Conservation (phyloP, 495 filamentous ascomycete genomes). For the Aspergillus indologenus region DNA sequence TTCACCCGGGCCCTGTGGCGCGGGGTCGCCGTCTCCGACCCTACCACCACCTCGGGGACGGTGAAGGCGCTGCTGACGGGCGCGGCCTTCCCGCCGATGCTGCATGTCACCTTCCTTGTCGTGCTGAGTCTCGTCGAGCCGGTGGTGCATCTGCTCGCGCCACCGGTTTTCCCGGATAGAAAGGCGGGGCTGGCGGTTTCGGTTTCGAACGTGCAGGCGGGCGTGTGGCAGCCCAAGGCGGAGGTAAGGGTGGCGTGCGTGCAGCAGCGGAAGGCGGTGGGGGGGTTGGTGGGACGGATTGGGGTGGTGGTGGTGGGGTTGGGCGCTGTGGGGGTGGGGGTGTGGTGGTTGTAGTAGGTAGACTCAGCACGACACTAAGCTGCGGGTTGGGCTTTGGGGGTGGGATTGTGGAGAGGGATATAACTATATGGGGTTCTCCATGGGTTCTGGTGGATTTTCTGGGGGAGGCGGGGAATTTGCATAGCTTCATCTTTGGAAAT, state of each 20-base stretch:
- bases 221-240: neutral
- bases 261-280: neutral
- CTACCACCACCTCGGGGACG: too few species aligned
- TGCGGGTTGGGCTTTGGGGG: too few species aligned
- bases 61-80: conserved; percentile 19
- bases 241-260: neutral
- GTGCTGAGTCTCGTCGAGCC: conserved; percentile 27
- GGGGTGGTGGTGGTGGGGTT: neutral
- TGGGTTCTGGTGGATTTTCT: too few species aligned
- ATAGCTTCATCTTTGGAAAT: too few species aligned
- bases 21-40: neutral
- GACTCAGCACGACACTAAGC: too few species aligned
- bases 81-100: conserved; percentile 29
- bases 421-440: too few species aligned
- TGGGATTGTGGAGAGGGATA: too few species aligned
- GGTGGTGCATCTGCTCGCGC: conserved; percentile 26
- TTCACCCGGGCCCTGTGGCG: conserved; percentile 10
- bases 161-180: conserved; percentile 21
- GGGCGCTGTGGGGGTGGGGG: neutral
- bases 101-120: conserved; percentile 27
- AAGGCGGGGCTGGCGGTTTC: conserved; percentile 6
- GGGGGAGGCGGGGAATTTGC: too few species aligned
- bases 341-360: too few species aligned
- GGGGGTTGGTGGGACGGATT: neutral
- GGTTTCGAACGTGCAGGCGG: neutral